Evolutionary conservation across 805 yeast genomes (phyloP).

Genomic region (Clavispora vitiphila): DNA sequence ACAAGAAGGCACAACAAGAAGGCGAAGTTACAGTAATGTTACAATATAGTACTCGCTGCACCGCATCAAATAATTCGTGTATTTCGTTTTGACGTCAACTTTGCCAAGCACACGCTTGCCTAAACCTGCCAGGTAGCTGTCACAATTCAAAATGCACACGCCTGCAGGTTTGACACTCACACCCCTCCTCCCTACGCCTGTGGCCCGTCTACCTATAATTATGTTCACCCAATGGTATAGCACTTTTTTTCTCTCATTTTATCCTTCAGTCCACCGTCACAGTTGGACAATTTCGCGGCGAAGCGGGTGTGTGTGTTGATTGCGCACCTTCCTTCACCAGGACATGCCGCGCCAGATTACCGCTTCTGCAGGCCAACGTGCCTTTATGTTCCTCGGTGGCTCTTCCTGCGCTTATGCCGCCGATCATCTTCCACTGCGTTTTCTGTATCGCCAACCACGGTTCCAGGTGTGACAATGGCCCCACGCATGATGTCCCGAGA

Average conservation of each 20-base stretch:
- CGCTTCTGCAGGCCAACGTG: not conserved
- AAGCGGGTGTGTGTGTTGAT: too few relatives aligned
- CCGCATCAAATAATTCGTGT: not conserved
- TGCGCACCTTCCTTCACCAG: too few relatives aligned
- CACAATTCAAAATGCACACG: not conserved
- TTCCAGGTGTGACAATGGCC: not conserved
- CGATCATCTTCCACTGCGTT: constrained; percentile 6
- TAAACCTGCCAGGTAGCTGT: not conserved
- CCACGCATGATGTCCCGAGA: not conserved
- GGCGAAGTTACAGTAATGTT: too few relatives aligned
- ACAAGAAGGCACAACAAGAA: too few relatives aligned
- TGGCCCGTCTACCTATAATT: too few relatives aligned
- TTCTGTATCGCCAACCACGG: not conserved
- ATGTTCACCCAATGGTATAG: too few relatives aligned
- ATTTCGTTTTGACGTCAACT: not conserved
- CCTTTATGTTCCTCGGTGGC: constrained; percentile 3
- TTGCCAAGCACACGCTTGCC: not conserved
- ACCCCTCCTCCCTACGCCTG: not conserved
- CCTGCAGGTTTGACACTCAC: not conserved
- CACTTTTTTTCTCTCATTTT: not conserved
- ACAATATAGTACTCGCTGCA: too few relatives aligned
- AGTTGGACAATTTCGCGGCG: too few relatives aligned
- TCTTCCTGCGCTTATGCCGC: constrained; percentile 3
- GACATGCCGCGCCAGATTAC: not conserved
- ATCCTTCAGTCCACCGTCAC: not conserved